Percentiles rank a stretch among this genome's conserved stretches.
phyloP scores from a whole-genome alignment of 495 filamentous ascomycete species.

The Xylaria castorea region DNA sequence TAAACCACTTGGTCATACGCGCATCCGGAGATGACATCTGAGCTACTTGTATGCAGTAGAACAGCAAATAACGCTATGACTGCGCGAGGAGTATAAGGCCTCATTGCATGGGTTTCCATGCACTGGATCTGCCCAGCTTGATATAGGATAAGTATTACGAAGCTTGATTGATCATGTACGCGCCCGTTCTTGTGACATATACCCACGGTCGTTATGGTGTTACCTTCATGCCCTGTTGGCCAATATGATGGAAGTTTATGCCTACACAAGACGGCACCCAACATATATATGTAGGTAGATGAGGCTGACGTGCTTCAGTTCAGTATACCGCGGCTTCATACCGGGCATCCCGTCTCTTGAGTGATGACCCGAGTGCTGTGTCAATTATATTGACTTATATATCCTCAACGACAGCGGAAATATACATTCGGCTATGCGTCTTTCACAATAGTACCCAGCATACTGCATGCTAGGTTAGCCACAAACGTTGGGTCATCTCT shows the following conservation, averaged over 20 bases:
- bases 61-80: not conserved
- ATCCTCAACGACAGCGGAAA: not conserved
- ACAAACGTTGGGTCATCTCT: slow-evolving; percentile 66
- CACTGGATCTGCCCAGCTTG: not conserved
- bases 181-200: slow-evolving; percentile 1
- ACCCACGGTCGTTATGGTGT: not conserved
- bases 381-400: not conserved
- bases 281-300: not conserved
- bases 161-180: not conserved
- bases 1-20: not conserved
- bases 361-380: slow-evolving; percentile 4
- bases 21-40: not conserved
- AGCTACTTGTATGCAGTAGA: not conserved
- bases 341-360: not conserved
- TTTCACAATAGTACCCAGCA: slow-evolving; percentile 39
- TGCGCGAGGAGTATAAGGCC: not conserved
- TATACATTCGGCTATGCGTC: not conserved
- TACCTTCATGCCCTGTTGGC: slow-evolving; percentile 1
- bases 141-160: not conserved
- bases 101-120: not conserved
- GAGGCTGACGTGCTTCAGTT: not conserved
- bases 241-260: not conserved
- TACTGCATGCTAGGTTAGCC: slow-evolving; percentile 49
- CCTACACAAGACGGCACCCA: not conserved
- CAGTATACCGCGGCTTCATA: not conserved